A percentile compares a stretch with the other conserved stretches of the same genome.
Conservation (phyloP, 2,329 filamentous ascomycete species). For the Aspergillus fischeri region DNA sequence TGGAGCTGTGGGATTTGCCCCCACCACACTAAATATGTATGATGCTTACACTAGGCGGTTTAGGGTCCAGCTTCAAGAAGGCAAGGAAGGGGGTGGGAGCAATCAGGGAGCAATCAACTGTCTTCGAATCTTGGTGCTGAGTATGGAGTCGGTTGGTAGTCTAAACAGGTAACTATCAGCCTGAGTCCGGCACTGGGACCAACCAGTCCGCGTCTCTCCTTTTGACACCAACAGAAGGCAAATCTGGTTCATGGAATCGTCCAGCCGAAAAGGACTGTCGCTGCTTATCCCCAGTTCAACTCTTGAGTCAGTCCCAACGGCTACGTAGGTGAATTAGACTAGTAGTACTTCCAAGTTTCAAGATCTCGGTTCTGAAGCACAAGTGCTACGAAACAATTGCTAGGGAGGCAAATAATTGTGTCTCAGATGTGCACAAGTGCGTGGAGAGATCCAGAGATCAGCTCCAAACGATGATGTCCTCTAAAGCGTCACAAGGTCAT, state of each 20-base stretch:
- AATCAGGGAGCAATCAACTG: not conserved
- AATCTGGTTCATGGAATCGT: not conserved
- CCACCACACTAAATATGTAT: slow-evolving; percentile 15
- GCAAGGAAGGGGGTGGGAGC: slow-evolving; percentile 1
- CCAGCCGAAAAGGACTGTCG: not conserved
- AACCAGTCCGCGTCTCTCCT: not conserved
- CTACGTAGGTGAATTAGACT: not conserved
- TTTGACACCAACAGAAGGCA: not conserved
- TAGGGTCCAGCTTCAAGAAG: slow-evolving; percentile 18
- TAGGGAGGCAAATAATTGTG: not conserved
- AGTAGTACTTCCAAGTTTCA: not conserved
- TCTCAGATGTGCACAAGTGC: not conserved
- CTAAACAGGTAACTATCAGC: not conserved
- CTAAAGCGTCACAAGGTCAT: not conserved
- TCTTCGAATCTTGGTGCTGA: not conserved
- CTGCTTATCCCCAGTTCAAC: not conserved
- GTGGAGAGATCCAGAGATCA: not conserved
- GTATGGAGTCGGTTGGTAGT: not conserved
- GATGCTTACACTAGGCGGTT: slow-evolving; percentile 18
- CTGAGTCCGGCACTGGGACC: not conserved
- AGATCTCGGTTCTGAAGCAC: not conserved
- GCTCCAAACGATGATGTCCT: not conserved
- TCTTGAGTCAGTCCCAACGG: too few relatives aligned
- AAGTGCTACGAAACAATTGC: not conserved
- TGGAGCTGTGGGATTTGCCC: not conserved